Evolutionary conservation across 2,329 filamentous ascomycete genomes (phyloP).

Genomic region (Elsinoe perseae): DNA sequence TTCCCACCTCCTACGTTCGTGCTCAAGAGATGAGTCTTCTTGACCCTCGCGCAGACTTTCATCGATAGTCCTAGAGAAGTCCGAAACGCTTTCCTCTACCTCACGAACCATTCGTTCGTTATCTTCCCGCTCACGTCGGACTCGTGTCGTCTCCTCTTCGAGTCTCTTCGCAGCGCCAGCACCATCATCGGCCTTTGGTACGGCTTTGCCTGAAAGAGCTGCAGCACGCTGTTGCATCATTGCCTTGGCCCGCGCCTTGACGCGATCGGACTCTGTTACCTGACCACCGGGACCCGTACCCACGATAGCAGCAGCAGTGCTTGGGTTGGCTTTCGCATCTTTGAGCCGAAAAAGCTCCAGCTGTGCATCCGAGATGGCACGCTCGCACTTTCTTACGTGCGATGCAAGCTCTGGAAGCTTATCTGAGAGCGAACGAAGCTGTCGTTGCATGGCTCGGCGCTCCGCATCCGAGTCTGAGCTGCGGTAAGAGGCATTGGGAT

Average conservation of each 20-base stretch:
- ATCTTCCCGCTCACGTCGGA: conserved; percentile 78
- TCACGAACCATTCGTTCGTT: conserved; percentile 96
- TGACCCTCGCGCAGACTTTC: conserved; percentile 76
- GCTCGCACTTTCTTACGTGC: conserved; percentile 81
- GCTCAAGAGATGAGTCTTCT: conserved; percentile 69
- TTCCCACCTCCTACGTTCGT: conserved; percentile 90
- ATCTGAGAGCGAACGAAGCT: conserved; percentile 81
- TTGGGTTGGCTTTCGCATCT: conserved; percentile 86
- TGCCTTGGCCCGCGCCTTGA: conserved; percentile 90
- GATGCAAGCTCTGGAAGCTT: conserved; percentile 87
- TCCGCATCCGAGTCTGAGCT: conserved; percentile 81
- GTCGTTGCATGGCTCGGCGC: conserved; percentile 73
- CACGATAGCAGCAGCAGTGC: conserved; percentile 70
- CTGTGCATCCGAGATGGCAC: conserved; percentile 83
- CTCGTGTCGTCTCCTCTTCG: conserved; percentile 77
- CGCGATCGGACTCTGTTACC: conserved; percentile 85
- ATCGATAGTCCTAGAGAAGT: conserved; percentile 78
- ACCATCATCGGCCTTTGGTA: conserved; percentile 67
- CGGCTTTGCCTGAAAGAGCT: conserved; percentile 77
- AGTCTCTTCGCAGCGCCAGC: conserved; percentile 72
- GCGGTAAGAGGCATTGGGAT: conserved; percentile 67
- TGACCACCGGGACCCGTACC: conserved; percentile 86
- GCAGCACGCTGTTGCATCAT: conserved; percentile 99
- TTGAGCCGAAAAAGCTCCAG: conserved; percentile 88
- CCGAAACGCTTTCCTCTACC: conserved; percentile 89